Percentiles rank a stretch among this genome's conserved stretches.
These are phyloP conservation scores for Protomyces arabidopsidicola DNA, from an alignment of 1,139 yeast species.

Conservation along the genomic window DNA sequence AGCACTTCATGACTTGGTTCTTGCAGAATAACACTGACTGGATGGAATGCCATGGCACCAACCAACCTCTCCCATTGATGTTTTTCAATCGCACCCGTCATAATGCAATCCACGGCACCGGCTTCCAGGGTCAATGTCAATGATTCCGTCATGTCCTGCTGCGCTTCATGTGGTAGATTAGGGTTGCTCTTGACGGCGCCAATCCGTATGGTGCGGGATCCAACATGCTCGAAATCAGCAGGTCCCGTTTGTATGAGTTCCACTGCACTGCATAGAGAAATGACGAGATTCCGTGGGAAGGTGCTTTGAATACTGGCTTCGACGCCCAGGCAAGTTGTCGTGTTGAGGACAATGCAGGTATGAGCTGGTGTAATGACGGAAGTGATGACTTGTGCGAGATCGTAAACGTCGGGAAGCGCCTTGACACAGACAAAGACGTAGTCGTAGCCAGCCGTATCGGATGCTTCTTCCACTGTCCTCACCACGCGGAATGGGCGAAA, in stretches of 20 bases:
- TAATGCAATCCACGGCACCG: slow-evolving; percentile 32
- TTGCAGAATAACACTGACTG: slow-evolving; percentile 33
- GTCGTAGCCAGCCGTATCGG: slow-evolving; percentile 49
- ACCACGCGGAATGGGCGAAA: slow-evolving; percentile 32
- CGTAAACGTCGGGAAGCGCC: slow-evolving; percentile 63
- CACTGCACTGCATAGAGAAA: slow-evolving; percentile 43
- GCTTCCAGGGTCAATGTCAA: slow-evolving; percentile 34
- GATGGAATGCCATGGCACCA: slow-evolving; percentile 34
- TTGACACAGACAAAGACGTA: slow-evolving; percentile 66
- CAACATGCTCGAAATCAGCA: slow-evolving; percentile 33
- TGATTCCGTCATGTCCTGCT: slow-evolving; percentile 34
- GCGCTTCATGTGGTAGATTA: slow-evolving; percentile 29
- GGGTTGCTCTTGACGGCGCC: slow-evolving; percentile 28
- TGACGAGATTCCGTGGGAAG: slow-evolving; percentile 55
- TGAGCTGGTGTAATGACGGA: slow-evolving; percentile 50
- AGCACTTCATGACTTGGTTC: slow-evolving; percentile 33
- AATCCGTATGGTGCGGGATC: slow-evolving; percentile 30
- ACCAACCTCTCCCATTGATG: slow-evolving; percentile 34
- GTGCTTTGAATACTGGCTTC: slow-evolving; percentile 56
- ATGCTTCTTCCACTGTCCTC: slow-evolving; percentile 43
- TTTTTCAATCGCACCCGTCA: slow-evolving; percentile 32
- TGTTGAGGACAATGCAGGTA: slow-evolving; percentile 46
- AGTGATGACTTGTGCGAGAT: slow-evolving; percentile 55
- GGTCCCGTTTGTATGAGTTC: slow-evolving; percentile 33
- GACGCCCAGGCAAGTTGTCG: slow-evolving; percentile 60